Conservation (phyloP, 495 filamentous ascomycete genomes). For the Neurospora cerealis region DNA sequence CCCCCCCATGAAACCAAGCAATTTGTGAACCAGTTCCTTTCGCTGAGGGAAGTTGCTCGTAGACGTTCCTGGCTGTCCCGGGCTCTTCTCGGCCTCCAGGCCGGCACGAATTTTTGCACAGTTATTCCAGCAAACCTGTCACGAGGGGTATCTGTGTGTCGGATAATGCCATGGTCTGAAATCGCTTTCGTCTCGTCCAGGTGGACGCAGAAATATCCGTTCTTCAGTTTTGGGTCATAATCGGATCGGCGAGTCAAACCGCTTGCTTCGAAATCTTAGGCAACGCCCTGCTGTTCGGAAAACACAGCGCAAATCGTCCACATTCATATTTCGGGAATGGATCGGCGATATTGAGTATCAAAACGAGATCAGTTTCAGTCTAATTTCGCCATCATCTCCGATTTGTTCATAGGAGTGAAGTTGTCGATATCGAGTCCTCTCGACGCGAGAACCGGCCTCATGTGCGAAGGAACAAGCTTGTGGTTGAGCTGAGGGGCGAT, state of each 20-base stretch:
- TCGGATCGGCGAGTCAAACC: constrained; percentile 15
- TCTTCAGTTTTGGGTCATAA: constrained; percentile 11
- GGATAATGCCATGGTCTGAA: not conserved
- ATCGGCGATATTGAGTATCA: constrained; percentile 8
- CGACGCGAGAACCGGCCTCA: constrained; percentile 59
- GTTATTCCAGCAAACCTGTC: constrained; percentile 10
- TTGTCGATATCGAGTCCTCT: constrained; percentile 88
- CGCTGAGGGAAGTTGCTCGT: constrained; percentile 5
- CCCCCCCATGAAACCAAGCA: constrained; percentile 15
- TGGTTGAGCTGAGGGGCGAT: constrained; percentile 82
- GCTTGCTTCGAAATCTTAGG: constrained; percentile 15
- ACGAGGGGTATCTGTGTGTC: constrained; percentile 6
- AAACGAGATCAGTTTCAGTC: constrained; percentile 52
- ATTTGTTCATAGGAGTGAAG: constrained; percentile 78
- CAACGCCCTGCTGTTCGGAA: constrained; percentile 17
- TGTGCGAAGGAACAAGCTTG: constrained; percentile 76
- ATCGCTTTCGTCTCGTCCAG: not conserved
- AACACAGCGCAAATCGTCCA: constrained; percentile 17
- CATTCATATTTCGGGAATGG: not conserved
- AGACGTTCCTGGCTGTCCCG: constrained; percentile 4
- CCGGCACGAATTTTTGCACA: constrained; percentile 3
- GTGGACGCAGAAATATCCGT: not conserved
- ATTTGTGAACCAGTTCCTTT: constrained; percentile 9
- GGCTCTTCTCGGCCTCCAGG: not conserved
- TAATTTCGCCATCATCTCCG: constrained; percentile 95